These are phyloP conservation scores for Entonaema liquescens DNA, from an alignment of 495 filamentous ascomycete genomes.

Conservation along the genomic window DNA sequence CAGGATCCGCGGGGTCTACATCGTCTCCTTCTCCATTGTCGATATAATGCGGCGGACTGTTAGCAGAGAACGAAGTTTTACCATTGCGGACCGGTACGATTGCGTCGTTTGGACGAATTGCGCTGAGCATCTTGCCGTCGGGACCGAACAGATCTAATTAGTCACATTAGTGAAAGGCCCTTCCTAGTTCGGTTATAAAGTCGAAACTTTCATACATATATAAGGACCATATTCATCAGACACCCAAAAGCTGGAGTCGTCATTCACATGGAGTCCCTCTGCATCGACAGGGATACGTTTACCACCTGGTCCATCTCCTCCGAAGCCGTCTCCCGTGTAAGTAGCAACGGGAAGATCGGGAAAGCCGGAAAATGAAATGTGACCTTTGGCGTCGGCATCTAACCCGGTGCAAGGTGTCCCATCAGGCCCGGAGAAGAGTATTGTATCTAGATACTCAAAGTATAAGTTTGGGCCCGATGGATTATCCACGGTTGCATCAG, in stretches of 20 bases:
- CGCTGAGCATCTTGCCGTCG: conserved; percentile 67
- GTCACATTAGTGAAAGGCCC: neutral
- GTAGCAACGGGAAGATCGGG: conserved; percentile 72
- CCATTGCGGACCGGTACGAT: conserved; percentile 73
- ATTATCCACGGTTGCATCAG: conserved; percentile 60
- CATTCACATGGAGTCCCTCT: conserved; percentile 74
- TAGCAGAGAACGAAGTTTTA: conserved; percentile 48
- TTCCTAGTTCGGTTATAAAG: neutral
- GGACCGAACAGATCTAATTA: conserved; percentile 61
- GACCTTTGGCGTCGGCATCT: conserved; percentile 67
- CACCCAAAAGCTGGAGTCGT: conserved; percentile 76
- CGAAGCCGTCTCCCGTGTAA: conserved; percentile 79
- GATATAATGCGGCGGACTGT: conserved; percentile 68
- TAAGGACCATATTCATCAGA: conserved; percentile 84
- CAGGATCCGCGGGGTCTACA: conserved; percentile 60
- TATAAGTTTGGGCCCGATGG: conserved; percentile 71
- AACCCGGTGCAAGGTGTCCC: conserved; percentile 76
- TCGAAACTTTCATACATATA: conserved; percentile 58
- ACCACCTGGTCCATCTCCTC: conserved; percentile 64
- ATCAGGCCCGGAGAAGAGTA: conserved; percentile 72
- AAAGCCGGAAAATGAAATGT: conserved; percentile 65
- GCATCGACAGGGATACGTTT: conserved; percentile 70
- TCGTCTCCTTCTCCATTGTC: conserved; percentile 46
- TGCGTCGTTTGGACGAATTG: conserved; percentile 73
- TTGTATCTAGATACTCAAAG: conserved; percentile 72